Evolutionary conservation across 257 asterid species (phyloP).

Genomic region (Solanum clarkiae): DNA sequence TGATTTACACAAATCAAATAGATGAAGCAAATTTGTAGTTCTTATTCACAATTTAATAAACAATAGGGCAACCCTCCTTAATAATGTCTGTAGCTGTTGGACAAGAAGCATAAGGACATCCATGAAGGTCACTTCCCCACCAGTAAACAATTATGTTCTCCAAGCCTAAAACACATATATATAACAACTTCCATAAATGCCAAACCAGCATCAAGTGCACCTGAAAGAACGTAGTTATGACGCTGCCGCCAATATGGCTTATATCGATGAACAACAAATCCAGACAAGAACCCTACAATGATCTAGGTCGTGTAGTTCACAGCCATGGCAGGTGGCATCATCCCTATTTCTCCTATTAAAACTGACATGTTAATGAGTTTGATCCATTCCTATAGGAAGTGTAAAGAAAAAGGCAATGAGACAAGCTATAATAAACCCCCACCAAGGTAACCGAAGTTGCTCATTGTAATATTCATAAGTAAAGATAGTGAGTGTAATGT

Average conservation of each 20-base stretch:
- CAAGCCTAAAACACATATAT: slow-evolving; percentile 53
- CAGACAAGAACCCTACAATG: slow-evolving; percentile 57
- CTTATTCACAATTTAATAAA: too few species aligned
- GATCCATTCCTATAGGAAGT: slow-evolving; percentile 65
- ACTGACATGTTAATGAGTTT: slow-evolving; percentile 35
- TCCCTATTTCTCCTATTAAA: slow-evolving; percentile 15
- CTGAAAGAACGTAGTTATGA: slow-evolving; percentile 40
- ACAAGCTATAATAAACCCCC: slow-evolving; percentile 85
- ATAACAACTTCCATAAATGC: slow-evolving; percentile 71
- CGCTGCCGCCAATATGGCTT: slow-evolving; percentile 63
- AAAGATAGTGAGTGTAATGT: slow-evolving; percentile 48
- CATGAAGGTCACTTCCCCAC: slow-evolving; percentile 89
- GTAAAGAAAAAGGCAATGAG: slow-evolving; percentile 72
- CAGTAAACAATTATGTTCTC: slow-evolving; percentile 43
- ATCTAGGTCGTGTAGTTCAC: slow-evolving; percentile 83
- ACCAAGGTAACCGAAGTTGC: slow-evolving; percentile 92
- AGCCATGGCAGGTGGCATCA: slow-evolving; percentile 83
- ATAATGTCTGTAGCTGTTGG: slow-evolving; percentile 29
- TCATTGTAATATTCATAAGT: slow-evolving; percentile 75
- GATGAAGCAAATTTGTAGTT: too few species aligned
- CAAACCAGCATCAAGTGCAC: slow-evolving; percentile 31
- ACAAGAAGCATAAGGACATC: slow-evolving; percentile 68
- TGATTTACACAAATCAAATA: too few species aligned
- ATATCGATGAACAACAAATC: slow-evolving; percentile 39
- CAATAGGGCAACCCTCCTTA: too few species aligned